Percentiles rank a stretch among this genome's conserved stretches.
These are phyloP conservation scores for Begonia loranthoides DNA, from an alignment of 306 rosid genomes.

Conservation along the genomic window DNA sequence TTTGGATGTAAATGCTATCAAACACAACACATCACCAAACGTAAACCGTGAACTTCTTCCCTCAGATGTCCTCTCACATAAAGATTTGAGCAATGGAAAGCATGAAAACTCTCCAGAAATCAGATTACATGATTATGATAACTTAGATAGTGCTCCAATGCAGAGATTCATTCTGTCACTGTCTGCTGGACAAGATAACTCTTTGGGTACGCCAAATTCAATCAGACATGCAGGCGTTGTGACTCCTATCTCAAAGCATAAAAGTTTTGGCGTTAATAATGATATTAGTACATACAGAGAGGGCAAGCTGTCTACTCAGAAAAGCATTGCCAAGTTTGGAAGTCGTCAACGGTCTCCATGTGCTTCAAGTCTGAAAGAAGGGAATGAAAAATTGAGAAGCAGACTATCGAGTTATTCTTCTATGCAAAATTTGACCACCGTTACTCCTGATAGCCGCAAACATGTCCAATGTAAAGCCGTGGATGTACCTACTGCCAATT, in stretches of 20 bases:
- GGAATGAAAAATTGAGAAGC: conserved; percentile 28
- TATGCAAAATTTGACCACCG: conserved; percentile 18
- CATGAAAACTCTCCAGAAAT: too few species aligned
- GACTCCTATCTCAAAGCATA: conserved; percentile 28
- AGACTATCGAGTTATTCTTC: conserved; percentile 51
- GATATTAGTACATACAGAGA: conserved; percentile 17
- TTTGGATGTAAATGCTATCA: too few species aligned
- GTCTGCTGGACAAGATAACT: conserved; percentile 14
- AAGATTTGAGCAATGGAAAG: too few species aligned
- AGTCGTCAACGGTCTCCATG: conserved; percentile 33
- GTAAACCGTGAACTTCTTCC: too few species aligned
- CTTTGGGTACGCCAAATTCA: conserved; percentile 28
- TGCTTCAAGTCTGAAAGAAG: conserved; percentile 46
- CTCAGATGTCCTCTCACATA: too few species aligned
- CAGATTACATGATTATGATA: too few species aligned
- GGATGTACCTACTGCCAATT: conserved; percentile 24
- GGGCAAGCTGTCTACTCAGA: conserved; percentile 24
- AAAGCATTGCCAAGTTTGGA: conserved; percentile 37
- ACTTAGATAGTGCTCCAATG: conserved; percentile 5
- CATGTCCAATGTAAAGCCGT: conserved; percentile 19
- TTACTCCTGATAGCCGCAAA: conserved; percentile 11
- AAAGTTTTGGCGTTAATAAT: conserved; percentile 12
- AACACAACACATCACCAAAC: too few species aligned
- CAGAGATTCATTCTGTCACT: conserved; percentile 15
- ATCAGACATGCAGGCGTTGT: conserved; percentile 15